These are phyloP conservation scores for Exophiala mesophila DNA, from an alignment of 2,329 filamentous ascomycete genomes.

Conservation along the genomic window DNA sequence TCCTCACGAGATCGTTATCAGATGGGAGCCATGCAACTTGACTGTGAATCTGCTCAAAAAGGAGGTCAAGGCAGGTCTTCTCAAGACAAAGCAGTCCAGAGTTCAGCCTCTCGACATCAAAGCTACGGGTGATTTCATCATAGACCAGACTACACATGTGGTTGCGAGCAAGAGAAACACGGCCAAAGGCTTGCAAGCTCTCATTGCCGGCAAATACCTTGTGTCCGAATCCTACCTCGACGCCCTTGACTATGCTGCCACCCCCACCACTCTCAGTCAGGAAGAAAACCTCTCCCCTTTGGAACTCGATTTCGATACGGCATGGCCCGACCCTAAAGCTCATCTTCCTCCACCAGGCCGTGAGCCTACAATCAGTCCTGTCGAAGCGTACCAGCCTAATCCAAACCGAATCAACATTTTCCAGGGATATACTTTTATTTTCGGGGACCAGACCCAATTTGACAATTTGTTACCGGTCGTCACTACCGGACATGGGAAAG, in stretches of 20 bases:
- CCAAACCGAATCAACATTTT: slow-evolving; percentile 65
- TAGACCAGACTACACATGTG: slow-evolving; percentile 73
- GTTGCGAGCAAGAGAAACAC: slow-evolving; percentile 87
- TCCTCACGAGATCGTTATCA: slow-evolving; percentile 57
- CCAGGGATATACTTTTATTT: slow-evolving; percentile 81
- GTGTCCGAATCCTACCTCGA: slow-evolving; percentile 70
- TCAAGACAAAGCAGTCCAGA: slow-evolving; percentile 56
- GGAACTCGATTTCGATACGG: slow-evolving; percentile 71
- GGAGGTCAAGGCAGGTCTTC: slow-evolving; percentile 61
- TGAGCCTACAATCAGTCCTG: slow-evolving; percentile 66
- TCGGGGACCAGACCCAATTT: slow-evolving; percentile 71
- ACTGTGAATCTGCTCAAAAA: slow-evolving; percentile 72
- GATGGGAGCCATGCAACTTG: slow-evolving; percentile 75
- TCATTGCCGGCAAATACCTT: slow-evolving; percentile 75
- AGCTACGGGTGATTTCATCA: slow-evolving; percentile 66
- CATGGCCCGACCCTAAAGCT: slow-evolving; percentile 71
- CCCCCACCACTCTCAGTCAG: slow-evolving; percentile 46
- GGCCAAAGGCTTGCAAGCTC: slow-evolving; percentile 75
- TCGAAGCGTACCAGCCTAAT: slow-evolving; percentile 69
- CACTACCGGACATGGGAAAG: slow-evolving; percentile 76
- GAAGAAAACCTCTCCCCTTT: slow-evolving; percentile 53
- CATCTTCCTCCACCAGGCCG: slow-evolving; percentile 70
- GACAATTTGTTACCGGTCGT: slow-evolving; percentile 70
- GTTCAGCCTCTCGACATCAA: slow-evolving; percentile 89
- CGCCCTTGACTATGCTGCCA: slow-evolving; percentile 60